Percentiles rank a stretch among this genome's conserved stretches.
Conservation (phyloP, 257 asterid species). For the Haberlea rhodopensis region DNA sequence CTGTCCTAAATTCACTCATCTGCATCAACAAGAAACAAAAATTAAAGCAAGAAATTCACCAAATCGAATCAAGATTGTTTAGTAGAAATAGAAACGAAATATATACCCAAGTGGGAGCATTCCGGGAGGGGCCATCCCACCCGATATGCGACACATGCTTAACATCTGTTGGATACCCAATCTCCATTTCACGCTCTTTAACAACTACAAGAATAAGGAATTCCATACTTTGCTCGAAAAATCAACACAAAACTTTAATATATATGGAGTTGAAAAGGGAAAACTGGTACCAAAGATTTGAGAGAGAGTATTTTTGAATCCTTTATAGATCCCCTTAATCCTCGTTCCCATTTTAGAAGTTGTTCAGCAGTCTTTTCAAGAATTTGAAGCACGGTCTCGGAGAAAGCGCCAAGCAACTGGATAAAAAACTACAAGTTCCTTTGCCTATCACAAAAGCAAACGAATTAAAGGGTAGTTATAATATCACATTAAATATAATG, state of each 20-base stretch:
- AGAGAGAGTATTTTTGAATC: constrained; percentile 54
- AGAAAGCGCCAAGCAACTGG: constrained; percentile 28
- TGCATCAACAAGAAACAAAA: constrained; percentile 20
- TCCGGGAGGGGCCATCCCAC: constrained; percentile 58
- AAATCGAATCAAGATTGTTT: neutral
- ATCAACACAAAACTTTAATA: neutral
- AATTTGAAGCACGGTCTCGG: constrained; percentile 28
- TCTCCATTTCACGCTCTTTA: constrained; percentile 64
- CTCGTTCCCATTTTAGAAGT: constrained; percentile 51
- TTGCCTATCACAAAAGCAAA: constrained; percentile 41
- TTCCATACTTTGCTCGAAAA: neutral
- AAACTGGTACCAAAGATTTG: constrained; percentile 51
- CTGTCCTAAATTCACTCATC: constrained; percentile 73
- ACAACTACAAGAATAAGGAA: constrained; percentile 35
- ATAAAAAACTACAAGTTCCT: constrained; percentile 31
- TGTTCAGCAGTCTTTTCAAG: constrained; percentile 16
- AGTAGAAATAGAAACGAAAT: neutral
- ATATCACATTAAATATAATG: no score
- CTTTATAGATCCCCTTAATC: constrained; percentile 71
- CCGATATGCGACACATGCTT: constrained; percentile 73
- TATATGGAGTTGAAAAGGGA: neutral
- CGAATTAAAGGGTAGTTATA: neutral
- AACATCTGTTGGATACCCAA: constrained; percentile 70
- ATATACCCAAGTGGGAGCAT: constrained; percentile 64
- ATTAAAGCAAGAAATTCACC: neutral